Evolutionary conservation across 352 stramenopile genomes (phyloP), one percentile per base, ranked within the genome.

Genomic region (Globisporangium megalacanthum): DNA sequence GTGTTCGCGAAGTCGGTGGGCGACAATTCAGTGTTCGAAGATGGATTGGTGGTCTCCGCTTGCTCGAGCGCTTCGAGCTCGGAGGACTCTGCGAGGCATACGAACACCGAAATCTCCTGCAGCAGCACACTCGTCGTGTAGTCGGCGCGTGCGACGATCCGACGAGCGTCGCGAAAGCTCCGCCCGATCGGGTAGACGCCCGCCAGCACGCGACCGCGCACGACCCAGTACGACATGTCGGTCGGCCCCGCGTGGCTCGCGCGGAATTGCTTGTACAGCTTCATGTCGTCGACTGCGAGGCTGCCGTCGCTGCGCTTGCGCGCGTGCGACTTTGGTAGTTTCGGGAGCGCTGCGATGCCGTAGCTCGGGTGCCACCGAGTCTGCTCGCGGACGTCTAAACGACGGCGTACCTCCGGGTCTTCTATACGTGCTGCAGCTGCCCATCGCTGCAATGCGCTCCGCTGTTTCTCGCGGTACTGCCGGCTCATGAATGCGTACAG

Each of bases 191-290:
- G 84, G 55, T 85, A 90, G 6, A 63, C 60, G 8, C 83, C 81
- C 22, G 74, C 61, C 13, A 92, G 70, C 35, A 92, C 60, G 10
- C 75, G 70, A 33, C 61, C 56, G 41, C 76, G 77, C 37, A 92
- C 56, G 54, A 91, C 60, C 85, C 83, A 92, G 56, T 85, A 89
- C 33, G 79, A 90, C 49, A 67, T 66, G 54, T 88, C 79, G 0
- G 79, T 88, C 7, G 83, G 83, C 0, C 85, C 81, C 0, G 67
- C 62, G 58, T 92, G 79, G 52, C 75, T 81, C 8, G 66, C 63
- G n/a, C 74, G 70, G 49, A 94, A 94, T 51, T 86, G 68, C 46
- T 80, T 78, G 62, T 75, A 91, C 8, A 70, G 64, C 29, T 65
- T 58, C 52, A 79, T 69, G 61, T 90, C 77, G 41, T 89, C 76